Conservation (phyloP, 2,329 filamentous ascomycete species). For the Aspergillus pseudotamarii region DNA sequence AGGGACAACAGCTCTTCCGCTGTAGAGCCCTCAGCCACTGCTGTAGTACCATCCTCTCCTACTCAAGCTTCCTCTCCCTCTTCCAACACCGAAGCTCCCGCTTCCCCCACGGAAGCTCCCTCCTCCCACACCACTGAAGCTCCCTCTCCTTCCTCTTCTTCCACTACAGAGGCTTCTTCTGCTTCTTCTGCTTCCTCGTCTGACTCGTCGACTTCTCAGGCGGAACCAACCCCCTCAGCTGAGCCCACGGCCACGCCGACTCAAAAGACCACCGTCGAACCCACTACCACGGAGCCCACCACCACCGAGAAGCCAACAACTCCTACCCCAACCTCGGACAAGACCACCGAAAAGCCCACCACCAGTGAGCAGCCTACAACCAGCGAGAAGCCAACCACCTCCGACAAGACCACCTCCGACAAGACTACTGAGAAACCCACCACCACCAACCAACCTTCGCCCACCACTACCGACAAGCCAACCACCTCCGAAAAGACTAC, state of each 20-base stretch:
- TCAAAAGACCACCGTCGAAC: conserved; percentile 11
- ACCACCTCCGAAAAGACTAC: conserved; percentile 10
- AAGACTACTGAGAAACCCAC: conserved; percentile 21
- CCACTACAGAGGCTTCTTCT: neutral
- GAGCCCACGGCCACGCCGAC: conserved; percentile 15
- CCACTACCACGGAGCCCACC: conserved; percentile 16
- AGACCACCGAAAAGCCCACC: conserved; percentile 11
- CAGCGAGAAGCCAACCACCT: conserved; percentile 16
- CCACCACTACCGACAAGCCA: neutral
- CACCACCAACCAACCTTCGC: conserved; percentile 1
- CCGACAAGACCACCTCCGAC: conserved; percentile 13
- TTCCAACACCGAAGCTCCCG: neutral
- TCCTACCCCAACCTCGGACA: conserved; percentile 7
- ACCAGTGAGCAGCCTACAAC: conserved; percentile 14
- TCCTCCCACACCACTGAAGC: neutral
- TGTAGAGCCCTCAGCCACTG: conserved; percentile 5
- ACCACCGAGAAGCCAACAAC: conserved; percentile 19
- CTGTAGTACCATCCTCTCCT: conserved; percentile 3
- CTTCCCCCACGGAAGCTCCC: conserved; percentile 3
- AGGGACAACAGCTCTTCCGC: conserved; percentile 14
- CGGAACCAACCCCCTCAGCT: conserved; percentile 13
- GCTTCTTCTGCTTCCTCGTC: neutral
- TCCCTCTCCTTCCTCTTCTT: conserved; percentile 2
- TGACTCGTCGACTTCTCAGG: conserved; percentile 5
- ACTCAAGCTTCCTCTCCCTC: conserved; percentile 3